Evolutionary conservation across 495 filamentous ascomycete species (phyloP).

Genomic region (Penicillium macrosclerotiorum): DNA sequence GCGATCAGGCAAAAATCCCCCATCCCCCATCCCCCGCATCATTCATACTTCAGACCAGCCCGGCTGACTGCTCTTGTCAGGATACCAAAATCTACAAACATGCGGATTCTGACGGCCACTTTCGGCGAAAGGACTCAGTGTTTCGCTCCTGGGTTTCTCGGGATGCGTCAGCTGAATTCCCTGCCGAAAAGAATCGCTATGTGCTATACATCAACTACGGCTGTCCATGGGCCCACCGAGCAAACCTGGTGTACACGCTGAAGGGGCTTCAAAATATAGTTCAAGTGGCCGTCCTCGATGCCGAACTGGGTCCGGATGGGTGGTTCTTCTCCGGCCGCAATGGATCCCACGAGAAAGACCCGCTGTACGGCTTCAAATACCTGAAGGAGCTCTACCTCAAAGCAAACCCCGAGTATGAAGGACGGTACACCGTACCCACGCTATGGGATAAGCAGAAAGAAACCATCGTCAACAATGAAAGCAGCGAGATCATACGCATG

Average conservation of each 20-base stretch:
- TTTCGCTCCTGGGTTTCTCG: slow-evolving; percentile 52
- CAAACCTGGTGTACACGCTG: slow-evolving; percentile 70
- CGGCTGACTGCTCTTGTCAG: slow-evolving; percentile 3
- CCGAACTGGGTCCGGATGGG: slow-evolving; percentile 61
- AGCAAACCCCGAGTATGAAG: slow-evolving; percentile 65
- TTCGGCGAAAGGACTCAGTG: slow-evolving; percentile 46
- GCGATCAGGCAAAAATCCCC: slow-evolving; percentile 3
- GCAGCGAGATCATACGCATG: slow-evolving; percentile 76
- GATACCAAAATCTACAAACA: slow-evolving; percentile 29
- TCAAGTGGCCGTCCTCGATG: slow-evolving; percentile 65
- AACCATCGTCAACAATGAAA: slow-evolving; percentile 82
- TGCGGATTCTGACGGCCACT: slow-evolving; percentile 49
- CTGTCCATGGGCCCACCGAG: slow-evolving; percentile 83
- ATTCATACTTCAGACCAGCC: too few relatives aligned
- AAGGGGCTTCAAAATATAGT: slow-evolving; percentile 77
- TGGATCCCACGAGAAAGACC: slow-evolving; percentile 58
- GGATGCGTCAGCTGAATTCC: slow-evolving; percentile 58
- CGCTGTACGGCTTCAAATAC: slow-evolving; percentile 60
- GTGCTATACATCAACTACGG: slow-evolving; percentile 74
- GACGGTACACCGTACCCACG: slow-evolving; percentile 75
- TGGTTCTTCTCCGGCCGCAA: slow-evolving; percentile 69
- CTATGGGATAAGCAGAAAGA: slow-evolving; percentile 73
- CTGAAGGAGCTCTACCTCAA: slow-evolving; percentile 72
- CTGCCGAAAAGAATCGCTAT: slow-evolving; percentile 72
- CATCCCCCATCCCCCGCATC: too few relatives aligned